Conservation (phyloP, 2,329 filamentous ascomycete genomes). For the Fusarium concolor region DNA sequence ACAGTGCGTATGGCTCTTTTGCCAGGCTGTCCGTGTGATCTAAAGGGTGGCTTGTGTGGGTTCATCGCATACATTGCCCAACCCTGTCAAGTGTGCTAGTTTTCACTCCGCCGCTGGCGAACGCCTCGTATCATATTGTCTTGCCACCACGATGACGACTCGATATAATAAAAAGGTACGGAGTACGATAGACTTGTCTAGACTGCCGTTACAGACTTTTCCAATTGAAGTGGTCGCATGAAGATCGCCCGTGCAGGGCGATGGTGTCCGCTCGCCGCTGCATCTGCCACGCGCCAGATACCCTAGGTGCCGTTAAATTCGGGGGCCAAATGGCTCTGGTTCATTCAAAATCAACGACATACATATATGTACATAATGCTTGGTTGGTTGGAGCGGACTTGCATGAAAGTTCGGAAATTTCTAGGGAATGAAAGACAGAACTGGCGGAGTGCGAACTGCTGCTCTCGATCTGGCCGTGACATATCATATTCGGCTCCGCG, state of each 20-base stretch:
- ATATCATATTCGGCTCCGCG: slow-evolving; percentile 11
- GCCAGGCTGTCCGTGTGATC: background rate
- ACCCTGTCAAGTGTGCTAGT: slow-evolving; percentile 6
- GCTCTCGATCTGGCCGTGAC: slow-evolving; percentile 1
- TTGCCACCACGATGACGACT: slow-evolving; percentile 29
- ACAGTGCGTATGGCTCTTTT: slow-evolving; percentile 11
- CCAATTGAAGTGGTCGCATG: slow-evolving; percentile 37
- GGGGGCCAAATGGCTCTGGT: slow-evolving; percentile 23
- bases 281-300: slow-evolving; percentile 32
- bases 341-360: slow-evolving; percentile 2
- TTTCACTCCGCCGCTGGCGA: slow-evolving; percentile 5
- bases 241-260: slow-evolving; percentile 32
- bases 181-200: background rate
- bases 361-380: background rate
- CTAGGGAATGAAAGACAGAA: slow-evolving; percentile 1
- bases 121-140: slow-evolving; percentile 1
- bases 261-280: slow-evolving; percentile 18
- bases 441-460: background rate
- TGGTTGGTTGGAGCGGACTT: background rate
- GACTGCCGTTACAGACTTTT: background rate
- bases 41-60: slow-evolving; percentile 5
- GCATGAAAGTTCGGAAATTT: slow-evolving; percentile 17
- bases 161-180: slow-evolving; percentile 1
- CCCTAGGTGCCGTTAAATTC: slow-evolving; percentile 23
- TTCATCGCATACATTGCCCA: slow-evolving; percentile 24